Base-by-base conservation (phyloP, 208 protist genomes). In the Borovskyia barvae region DNA sequence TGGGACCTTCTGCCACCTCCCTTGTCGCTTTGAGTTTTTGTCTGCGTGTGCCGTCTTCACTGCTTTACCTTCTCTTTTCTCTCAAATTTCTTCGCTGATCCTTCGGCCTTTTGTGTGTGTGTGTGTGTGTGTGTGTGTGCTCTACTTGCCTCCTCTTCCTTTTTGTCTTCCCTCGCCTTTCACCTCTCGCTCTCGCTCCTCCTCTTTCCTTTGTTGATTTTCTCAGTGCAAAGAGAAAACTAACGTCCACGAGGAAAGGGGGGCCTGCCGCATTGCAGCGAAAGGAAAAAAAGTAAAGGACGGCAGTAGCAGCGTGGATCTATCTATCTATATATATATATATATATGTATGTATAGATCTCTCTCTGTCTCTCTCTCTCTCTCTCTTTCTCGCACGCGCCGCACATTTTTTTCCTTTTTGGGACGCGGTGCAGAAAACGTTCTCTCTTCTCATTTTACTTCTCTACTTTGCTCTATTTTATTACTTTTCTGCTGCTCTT, bases 61-160 rank as follows among this genome's bases (percentile, higher is more conserved):
- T 19, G 24, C 17, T 40, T 19, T 40, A 32, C 26, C 26, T 17
- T 52, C 25, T 19, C 12, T 51, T 51, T 35, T 17, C 6, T 6
- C 26, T 51, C 20, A 24, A 17, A 5, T 35, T 51, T 3, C 24
- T 32, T 53, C 19, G 2, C 32, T n/a, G 8, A 32, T 53, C 19
- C 8, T 47, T 43, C 5, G 3, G 39, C 39, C 7, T 5, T 19
- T 5, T 5, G 5, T 19, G 39, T 43, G 39, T 19, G 39, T 43
- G 39, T 43, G 39, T 43, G 39, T 43, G 5, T 43, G 39, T 43
- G 39, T 43, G 39, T 43, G 39, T 43, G 5, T 43, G 39, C 14
- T 39, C 9, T 15, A 14, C 14, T 7, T 14, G 33, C 14, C 9
- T 39, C 14, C 33, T 39, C 33, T 39, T 43, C n/a, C 4, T n/a